Evolutionary conservation across 2,329 filamentous ascomycete genomes (phyloP).

Genomic region (Fusarium tanahbumbuense): DNA sequence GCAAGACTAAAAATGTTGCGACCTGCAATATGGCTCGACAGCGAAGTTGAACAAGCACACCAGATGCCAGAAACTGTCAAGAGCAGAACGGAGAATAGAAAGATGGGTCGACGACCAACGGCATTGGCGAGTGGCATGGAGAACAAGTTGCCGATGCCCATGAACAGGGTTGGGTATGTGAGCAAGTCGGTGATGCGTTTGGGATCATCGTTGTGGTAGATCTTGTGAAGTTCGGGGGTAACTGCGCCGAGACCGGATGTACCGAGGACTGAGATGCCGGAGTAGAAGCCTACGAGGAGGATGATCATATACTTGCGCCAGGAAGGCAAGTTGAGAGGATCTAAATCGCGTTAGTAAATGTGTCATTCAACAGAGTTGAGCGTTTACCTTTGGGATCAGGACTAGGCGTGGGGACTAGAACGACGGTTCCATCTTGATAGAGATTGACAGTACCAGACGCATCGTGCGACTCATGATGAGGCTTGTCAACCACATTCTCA

Average conservation of each 20-base stretch:
- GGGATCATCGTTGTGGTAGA: conserved; percentile 5
- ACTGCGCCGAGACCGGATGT: conserved; percentile 18
- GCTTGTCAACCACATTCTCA: conserved; percentile 1
- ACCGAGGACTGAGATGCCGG: conserved; percentile 13
- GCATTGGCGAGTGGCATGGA: conserved; percentile 9
- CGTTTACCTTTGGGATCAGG: conserved; percentile 9
- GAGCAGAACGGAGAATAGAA: background rate
- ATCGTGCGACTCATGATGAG: background rate
- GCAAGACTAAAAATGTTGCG: conserved; percentile 7
- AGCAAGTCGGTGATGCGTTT: conserved; percentile 10
- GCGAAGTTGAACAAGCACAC: conserved; percentile 14
- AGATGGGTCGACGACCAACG: conserved; percentile 3
- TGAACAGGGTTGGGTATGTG: conserved; percentile 8
- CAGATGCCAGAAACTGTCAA: conserved; percentile 1
- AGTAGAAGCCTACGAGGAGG: conserved; percentile 17
- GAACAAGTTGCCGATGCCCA: conserved; percentile 6
- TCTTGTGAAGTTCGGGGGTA: background rate
- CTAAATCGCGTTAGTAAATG: accelerated
- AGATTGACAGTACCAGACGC: conserved; percentile 13
- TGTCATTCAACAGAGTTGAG: accelerated
- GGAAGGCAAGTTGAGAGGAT: conserved; percentile 1
- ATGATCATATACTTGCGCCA: conserved; percentile 24
- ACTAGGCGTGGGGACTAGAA: conserved; percentile 7
- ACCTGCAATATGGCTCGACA: background rate
- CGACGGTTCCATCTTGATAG: conserved; percentile 11